These are phyloP conservation scores for Trichoderma endophyticum DNA, from an alignment of 2,329 filamentous ascomycete species.

Conservation along the genomic window DNA sequence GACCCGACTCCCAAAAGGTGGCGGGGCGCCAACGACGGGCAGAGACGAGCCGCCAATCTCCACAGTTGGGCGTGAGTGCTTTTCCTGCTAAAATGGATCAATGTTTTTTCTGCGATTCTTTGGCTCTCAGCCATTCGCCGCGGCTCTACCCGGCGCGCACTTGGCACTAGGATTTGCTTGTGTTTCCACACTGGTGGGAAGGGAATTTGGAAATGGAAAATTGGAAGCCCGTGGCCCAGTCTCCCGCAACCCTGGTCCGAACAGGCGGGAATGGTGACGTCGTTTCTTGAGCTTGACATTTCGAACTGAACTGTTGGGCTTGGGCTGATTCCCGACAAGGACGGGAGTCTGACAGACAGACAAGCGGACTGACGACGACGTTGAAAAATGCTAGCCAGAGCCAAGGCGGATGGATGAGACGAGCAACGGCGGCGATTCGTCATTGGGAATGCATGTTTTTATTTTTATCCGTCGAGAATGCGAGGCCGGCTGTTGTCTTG, in stretches of 20 bases:
- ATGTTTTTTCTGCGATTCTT: too few species aligned
- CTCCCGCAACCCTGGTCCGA: background rate
- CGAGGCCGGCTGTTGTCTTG: background rate
- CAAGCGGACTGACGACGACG: background rate
- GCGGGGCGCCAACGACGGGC: slow-evolving; percentile 19
- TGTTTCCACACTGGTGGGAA: background rate
- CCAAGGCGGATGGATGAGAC: background rate
- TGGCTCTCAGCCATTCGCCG: slow-evolving; percentile 8
- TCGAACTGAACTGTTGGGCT: background rate
- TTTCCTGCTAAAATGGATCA: slow-evolving; percentile 14
- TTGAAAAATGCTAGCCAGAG: background rate
- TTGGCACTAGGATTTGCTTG: background rate
- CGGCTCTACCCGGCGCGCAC: slow-evolving; percentile 3
- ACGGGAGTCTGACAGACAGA: background rate
- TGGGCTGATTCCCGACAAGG: background rate
- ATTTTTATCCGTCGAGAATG: background rate
- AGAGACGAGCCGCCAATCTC: slow-evolving; percentile 26
- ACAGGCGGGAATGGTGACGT: slow-evolving; percentile 13
- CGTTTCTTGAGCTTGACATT: background rate
- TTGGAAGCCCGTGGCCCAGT: background rate
- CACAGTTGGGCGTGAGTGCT: slow-evolving; percentile 40
- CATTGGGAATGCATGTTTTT: background rate
- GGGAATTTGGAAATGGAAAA: background rate
- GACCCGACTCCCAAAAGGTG: background rate
- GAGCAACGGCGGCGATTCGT: background rate